Base-by-base conservation (phyloP, 208 protist species). In the Novymonas esmeraldas region DNA sequence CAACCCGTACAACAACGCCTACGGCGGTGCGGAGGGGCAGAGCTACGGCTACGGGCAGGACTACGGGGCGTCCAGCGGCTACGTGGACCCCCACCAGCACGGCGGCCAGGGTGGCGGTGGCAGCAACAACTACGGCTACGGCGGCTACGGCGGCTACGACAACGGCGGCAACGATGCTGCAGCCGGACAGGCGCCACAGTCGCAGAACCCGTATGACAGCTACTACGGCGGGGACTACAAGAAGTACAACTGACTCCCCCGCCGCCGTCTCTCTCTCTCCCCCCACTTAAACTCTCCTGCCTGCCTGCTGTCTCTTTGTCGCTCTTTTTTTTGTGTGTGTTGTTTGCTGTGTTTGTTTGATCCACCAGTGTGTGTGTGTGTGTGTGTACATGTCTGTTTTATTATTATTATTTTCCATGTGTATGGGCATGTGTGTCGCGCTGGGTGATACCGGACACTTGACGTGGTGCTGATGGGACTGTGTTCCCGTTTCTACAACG, bases 31-130 rank as follows among this genome's bases (percentile, higher is more conserved):
- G 26, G 29, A 38, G 11, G 57, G 34, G 31, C 52, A 64, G 45
- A 26, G 16, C 56, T 70, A 66, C 58, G 31, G n/a, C 54, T 67
- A 68, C 52, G 45, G 57, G 20, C 33, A 62, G 0, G 38, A 2
- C 33, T 62, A 62, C 44, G 20, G 31, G 18, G n/a, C 59, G 13
- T 31, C 31, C 1, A 6, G 2, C 4, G 51, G 6, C n/a, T 60
- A 65, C 59, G 20, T 3, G 24, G 28, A 34, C 16, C 11, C 18
- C 6, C 36, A 29, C 1, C 38, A 64, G 20, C 20, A 28, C 20
- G 18, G 28, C 4, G 16, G 7, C 9, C 34, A 57, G 28, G 24
- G 22, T 28, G 5, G 33, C 3, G n/a, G 13, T 41, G 24, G 29
- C 34, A 24, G 14, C 34, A 14, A 61, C 45, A 7, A 6, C 10